A percentile compares a stretch with the other conserved stretches of the same genome.
These are phyloP conservation scores for Candida nonsorbophila DNA, from an alignment of 805 yeast species.

Conservation along the genomic window DNA sequence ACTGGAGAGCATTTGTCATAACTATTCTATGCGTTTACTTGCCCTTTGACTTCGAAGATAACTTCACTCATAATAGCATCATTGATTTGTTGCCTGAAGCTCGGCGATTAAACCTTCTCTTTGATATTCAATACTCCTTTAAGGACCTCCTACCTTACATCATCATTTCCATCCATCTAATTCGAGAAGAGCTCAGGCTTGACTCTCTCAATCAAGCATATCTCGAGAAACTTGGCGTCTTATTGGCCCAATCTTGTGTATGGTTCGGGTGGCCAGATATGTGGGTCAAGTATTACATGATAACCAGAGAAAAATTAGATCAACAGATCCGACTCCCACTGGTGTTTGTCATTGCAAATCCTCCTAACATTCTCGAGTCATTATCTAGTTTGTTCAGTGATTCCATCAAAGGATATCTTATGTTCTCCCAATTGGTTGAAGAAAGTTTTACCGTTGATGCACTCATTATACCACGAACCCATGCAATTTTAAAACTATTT, in stretches of 20 bases:
- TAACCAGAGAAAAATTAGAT: constrained; percentile 29
- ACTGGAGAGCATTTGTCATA: constrained; percentile 57
- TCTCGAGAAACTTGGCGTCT: constrained; percentile 39
- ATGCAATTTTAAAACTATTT: constrained; percentile 52
- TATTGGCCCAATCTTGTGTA: constrained; percentile 56
- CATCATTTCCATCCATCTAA: constrained; percentile 63
- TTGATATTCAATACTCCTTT: constrained; percentile 33
- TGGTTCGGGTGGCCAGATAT: constrained; percentile 72
- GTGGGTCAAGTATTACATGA: constrained; percentile 58
- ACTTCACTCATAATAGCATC: constrained; percentile 17
- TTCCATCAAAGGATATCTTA: constrained; percentile 48
- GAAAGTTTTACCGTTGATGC: constrained; percentile 57
- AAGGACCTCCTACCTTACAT: constrained; percentile 58
- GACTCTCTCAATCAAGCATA: constrained; percentile 39
- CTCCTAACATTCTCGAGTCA: constrained; percentile 58
- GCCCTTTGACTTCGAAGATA: constrained; percentile 34
- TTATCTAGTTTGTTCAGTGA: constrained; percentile 45
- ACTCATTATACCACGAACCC: constrained; percentile 61
- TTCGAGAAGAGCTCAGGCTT: constrained; percentile 70
- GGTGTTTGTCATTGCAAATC: constrained; percentile 43
- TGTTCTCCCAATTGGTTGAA: constrained; percentile 64
- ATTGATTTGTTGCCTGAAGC: constrained; percentile 29
- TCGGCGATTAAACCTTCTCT: constrained; percentile 16
- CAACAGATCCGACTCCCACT: constrained; percentile 34
- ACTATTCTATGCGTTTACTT: constrained; percentile 45